Percentiles rank a stretch among this genome's conserved stretches.
These are phyloP conservation scores for Kazachstania bromeliacearum DNA, from an alignment of 805 yeast species.

Conservation along the genomic window DNA sequence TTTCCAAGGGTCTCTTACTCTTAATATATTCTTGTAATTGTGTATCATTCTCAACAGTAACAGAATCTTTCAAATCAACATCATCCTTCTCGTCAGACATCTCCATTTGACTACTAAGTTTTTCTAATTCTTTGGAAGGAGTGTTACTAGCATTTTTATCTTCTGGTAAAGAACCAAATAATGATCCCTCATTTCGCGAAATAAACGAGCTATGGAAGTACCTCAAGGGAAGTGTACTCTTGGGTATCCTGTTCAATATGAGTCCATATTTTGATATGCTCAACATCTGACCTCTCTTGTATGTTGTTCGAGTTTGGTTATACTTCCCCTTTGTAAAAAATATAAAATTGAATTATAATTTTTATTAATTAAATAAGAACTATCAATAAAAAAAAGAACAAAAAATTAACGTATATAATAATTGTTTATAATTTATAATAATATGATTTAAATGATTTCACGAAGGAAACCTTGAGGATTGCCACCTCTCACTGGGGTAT, in stretches of 20 bases:
- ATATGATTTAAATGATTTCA: slow-evolving; percentile 11
- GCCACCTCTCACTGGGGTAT: slow-evolving; percentile 10
- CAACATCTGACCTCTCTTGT: too few relatives aligned
- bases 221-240: too few relatives aligned
- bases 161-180: slow-evolving; percentile 1
- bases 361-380: too few relatives aligned
- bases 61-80: slow-evolving; percentile 7
- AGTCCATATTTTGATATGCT: too few relatives aligned
- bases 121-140: background rate
- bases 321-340: background rate
- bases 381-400: slow-evolving; percentile 1
- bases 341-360: too few relatives aligned
- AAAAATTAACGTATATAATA: background rate
- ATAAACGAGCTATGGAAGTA: background rate
- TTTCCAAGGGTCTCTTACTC: slow-evolving; percentile 35
- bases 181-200: background rate
- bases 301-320: too few relatives aligned
- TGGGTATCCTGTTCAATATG: too few relatives aligned
- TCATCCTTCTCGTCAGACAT: slow-evolving; percentile 8
- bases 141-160: background rate
- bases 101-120: slow-evolving; percentile 3
- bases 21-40: slow-evolving; percentile 41
- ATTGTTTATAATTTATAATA: background rate
- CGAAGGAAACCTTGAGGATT: slow-evolving; percentile 15
- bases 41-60: slow-evolving; percentile 29